These are phyloP conservation scores for Exophiala phaeomuriformis DNA, from an alignment of 2,329 filamentous ascomycete species.

Conservation along the genomic window DNA sequence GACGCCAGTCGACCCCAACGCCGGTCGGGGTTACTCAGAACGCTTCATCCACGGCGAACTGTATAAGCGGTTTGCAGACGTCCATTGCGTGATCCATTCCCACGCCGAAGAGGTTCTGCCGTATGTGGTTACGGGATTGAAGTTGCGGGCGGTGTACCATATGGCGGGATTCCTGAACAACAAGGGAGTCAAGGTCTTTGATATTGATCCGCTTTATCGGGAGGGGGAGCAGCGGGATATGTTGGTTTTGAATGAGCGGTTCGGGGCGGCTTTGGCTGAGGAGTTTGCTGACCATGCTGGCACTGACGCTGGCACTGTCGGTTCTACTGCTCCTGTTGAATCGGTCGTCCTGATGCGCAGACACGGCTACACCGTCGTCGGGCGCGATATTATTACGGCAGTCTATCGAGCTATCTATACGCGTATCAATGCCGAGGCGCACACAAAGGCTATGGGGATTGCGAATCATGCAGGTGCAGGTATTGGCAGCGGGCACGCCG, in stretches of 20 bases:
- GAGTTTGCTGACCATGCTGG: constrained; percentile 27
- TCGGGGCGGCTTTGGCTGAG: constrained; percentile 34
- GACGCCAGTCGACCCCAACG: constrained; percentile 36
- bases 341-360: constrained; percentile 41
- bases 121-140: constrained; percentile 36
- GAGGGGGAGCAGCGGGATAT: constrained; percentile 33
- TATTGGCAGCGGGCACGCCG: neutral
- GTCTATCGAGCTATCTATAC: constrained; percentile 44
- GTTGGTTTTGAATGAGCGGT: constrained; percentile 33
- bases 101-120: constrained; percentile 42
- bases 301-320: neutral
- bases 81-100: constrained; percentile 41
- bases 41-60: constrained; percentile 45
- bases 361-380: constrained; percentile 41
- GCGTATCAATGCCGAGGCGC: constrained; percentile 38
- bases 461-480: constrained; percentile 1
- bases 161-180: constrained; percentile 41
- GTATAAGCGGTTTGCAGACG: constrained; percentile 37
- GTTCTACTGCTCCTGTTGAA: too few relatives aligned
- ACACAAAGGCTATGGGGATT: constrained; percentile 34
- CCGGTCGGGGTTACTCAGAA: constrained; percentile 39
- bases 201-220: constrained; percentile 30
- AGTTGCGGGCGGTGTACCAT: constrained; percentile 39
- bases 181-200: constrained; percentile 29
- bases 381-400: constrained; percentile 34